A percentile compares a stretch with the other conserved stretches of the same genome.
phyloP scores from a whole-genome alignment of 805 yeast species.

The Candida easanensis region DNA sequence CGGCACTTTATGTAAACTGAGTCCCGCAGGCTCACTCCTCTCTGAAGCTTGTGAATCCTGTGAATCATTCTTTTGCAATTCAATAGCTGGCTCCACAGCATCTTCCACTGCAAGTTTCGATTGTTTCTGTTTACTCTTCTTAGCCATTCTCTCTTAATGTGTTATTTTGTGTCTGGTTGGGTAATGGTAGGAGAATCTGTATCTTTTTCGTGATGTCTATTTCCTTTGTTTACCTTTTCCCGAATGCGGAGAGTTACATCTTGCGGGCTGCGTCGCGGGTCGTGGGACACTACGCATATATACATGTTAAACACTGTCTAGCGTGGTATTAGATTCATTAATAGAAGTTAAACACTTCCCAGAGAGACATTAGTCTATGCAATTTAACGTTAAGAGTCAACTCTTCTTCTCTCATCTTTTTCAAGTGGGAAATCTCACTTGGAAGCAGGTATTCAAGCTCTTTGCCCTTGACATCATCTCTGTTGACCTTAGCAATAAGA shows the following conservation, averaged over 20 bases:
- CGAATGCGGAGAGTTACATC: conserved; percentile 2
- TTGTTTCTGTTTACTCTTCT: conserved; percentile 6
- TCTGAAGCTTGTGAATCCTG: neutral
- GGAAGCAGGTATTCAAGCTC: conserved; percentile 73
- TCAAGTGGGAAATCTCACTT: conserved; percentile 71
- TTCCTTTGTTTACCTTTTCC: conserved; percentile 12
- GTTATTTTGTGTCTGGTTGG: neutral
- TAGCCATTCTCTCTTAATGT: conserved; percentile 1
- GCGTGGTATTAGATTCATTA: neutral
- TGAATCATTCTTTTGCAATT: too few species aligned
- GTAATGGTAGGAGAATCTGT: conserved; percentile 24
- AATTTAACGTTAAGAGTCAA: conserved; percentile 51
- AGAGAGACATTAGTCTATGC: conserved; percentile 52
- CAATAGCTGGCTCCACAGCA: too few species aligned
- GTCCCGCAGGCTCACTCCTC: conserved; percentile 1
- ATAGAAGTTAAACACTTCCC: conserved; percentile 49
- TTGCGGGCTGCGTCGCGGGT: neutral
- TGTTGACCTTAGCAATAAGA: conserved; percentile 72
- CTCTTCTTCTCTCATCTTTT: conserved; percentile 56
- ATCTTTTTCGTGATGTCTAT: neutral
- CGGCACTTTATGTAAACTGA: conserved; percentile 40
- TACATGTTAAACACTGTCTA: neutral
- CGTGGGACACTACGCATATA: neutral
- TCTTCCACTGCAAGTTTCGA: neutral
- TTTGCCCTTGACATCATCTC: conserved; percentile 87